A percentile compares a stretch with the other conserved stretches of the same genome.
These are phyloP conservation scores for Penicillium riverlandense DNA, from an alignment of 495 filamentous ascomycete species.

Conservation along the genomic window DNA sequence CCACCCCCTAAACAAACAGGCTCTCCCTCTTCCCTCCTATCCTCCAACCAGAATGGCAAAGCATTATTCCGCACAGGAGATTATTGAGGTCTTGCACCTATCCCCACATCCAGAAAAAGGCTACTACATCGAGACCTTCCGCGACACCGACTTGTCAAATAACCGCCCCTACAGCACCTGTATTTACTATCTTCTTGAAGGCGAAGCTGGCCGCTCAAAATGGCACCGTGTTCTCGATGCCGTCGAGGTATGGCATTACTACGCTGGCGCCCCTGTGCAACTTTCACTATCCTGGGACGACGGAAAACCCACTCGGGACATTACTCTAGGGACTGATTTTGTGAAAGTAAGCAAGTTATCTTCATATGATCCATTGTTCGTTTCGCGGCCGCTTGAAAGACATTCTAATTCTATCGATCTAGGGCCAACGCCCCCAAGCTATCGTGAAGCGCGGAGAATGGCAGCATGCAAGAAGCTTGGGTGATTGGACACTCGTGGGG, in stretches of 20 bases:
- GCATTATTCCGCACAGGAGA: slow-evolving; percentile 14
- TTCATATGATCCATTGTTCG: too few species aligned
- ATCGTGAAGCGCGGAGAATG: slow-evolving; percentile 29
- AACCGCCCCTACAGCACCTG: slow-evolving; percentile 38
- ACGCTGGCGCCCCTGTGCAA: slow-evolving; percentile 38
- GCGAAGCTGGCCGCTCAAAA: slow-evolving; percentile 18
- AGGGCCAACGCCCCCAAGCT: slow-evolving; percentile 33
- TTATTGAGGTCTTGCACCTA: slow-evolving; percentile 32
- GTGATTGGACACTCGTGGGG: slow-evolving; percentile 42
- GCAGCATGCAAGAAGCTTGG: slow-evolving; percentile 34
- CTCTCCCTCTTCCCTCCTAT: too few species aligned
- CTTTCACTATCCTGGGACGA: slow-evolving; percentile 32
- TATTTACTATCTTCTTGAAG: slow-evolving; percentile 45
- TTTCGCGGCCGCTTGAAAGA: too few species aligned
- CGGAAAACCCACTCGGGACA: slow-evolving; percentile 13
- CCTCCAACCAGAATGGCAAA: too few species aligned
- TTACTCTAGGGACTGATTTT: slow-evolving; percentile 29
- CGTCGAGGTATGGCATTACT: slow-evolving; percentile 43
- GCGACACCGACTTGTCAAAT: slow-evolving; percentile 18
- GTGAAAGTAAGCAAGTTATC: slow-evolving; percentile 4
- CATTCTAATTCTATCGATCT: neutral
- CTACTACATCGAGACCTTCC: slow-evolving; percentile 41
- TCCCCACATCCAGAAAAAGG: slow-evolving; percentile 37
- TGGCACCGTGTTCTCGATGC: slow-evolving; percentile 42
- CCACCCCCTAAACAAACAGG: too few species aligned